Percentiles rank a stretch among this genome's conserved stretches.
Evolutionary conservation across 2,329 filamentous ascomycete species (phyloP).

Genomic region (Cladophialophora exuberans): DNA sequence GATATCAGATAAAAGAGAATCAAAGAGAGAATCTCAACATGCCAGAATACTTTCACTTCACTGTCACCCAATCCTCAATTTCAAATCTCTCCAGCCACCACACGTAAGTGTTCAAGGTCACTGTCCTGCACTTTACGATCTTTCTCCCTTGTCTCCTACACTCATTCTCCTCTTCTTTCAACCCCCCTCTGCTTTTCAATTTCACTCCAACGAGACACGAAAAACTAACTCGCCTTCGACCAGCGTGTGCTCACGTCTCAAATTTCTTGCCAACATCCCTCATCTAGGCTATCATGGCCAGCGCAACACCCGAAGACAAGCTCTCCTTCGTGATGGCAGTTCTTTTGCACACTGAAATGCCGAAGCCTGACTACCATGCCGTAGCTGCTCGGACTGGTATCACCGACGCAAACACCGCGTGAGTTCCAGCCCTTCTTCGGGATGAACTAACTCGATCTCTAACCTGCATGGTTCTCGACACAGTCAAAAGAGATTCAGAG

Average conservation of each 20-base stretch:
- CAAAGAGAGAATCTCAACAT: too few relatives aligned
- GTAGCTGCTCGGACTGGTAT: slow-evolving; percentile 7
- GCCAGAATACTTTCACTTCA: too few relatives aligned
- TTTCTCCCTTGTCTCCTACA: background rate
- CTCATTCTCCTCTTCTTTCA: background rate
- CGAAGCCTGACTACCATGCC: slow-evolving; percentile 19
- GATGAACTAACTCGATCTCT: background rate
- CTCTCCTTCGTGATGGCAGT: slow-evolving; percentile 15
- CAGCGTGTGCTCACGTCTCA: background rate
- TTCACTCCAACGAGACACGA: background rate
- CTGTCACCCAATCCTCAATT: too few relatives aligned
- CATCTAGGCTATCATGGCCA: background rate
- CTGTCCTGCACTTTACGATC: background rate
- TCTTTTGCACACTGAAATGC: slow-evolving; percentile 19
- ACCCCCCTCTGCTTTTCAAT: background rate
- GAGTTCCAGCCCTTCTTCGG: background rate
- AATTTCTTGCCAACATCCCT: background rate
- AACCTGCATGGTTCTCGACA: background rate
- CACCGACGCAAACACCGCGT: slow-evolving; percentile 17
- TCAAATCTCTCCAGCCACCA: too few relatives aligned
- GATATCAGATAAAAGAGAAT: too few relatives aligned
- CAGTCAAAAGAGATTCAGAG: slow-evolving; percentile 22
- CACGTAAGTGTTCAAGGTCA: background rate
- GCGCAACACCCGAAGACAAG: slow-evolving; percentile 1
- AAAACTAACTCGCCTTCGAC: background rate